Conservation (phyloP, 192 early-diverging fungal genomes). For the Funneliformis mosseae region DNA sequence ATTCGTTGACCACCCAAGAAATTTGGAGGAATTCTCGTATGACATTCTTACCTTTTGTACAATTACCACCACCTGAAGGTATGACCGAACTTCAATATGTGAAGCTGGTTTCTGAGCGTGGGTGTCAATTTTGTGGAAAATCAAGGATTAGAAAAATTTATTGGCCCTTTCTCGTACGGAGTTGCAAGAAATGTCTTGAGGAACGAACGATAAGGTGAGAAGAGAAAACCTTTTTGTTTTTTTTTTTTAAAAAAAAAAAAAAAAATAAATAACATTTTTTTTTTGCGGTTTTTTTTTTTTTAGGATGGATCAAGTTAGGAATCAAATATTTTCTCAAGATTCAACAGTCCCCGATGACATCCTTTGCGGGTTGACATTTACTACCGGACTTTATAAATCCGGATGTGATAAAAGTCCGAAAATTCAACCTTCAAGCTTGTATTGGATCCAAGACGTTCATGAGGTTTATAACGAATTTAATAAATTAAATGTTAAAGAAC, state of each 20-base stretch:
- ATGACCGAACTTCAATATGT: conserved; percentile 17
- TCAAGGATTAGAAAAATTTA: conserved; percentile 10
- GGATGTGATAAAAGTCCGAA: conserved; percentile 3
- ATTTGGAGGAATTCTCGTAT: conserved; percentile 21
- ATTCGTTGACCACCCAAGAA: conserved; percentile 19
- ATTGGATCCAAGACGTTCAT: conserved; percentile 4
- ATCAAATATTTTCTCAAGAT: neutral
- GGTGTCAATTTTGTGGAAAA: conserved; percentile 29
- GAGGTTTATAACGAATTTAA: neutral
- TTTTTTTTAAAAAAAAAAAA: no score
- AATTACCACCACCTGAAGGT: conserved; percentile 21
- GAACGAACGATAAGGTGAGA: neutral
- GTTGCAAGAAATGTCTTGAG: conserved; percentile 12
- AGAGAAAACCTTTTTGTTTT: no score
- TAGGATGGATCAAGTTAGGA: conserved; percentile 10
- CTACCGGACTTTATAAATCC: neutral
- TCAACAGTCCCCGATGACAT: conserved; percentile 18
- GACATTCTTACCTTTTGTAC: neutral
- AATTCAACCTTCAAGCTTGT: conserved; percentile 1
- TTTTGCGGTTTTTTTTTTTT: neutral
- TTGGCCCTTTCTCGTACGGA: neutral
- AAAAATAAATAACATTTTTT: neutral
- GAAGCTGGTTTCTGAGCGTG: neutral
- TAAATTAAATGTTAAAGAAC: neutral
- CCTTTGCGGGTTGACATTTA: neutral